Base-by-base conservation (phyloP, 768 basidiomycete species). In the Collybia mongolica region DNA sequence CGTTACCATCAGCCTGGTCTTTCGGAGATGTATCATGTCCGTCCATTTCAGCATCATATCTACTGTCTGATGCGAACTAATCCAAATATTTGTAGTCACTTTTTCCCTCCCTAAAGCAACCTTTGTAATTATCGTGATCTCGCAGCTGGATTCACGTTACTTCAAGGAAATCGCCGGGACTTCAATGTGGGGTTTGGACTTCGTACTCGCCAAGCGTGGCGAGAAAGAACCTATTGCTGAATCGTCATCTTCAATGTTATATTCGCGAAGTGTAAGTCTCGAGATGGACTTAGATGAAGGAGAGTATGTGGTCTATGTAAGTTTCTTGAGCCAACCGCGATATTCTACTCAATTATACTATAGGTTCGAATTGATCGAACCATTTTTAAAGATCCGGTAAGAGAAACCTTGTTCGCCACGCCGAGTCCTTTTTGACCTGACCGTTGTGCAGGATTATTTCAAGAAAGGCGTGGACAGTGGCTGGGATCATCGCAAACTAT, bases 21-120 rank as follows among this genome's bases (percentile, higher is more conserved):
- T 79, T 70, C 44, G 80, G 80, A 14, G 80, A 83, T 51, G 69
- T 83, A 7, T 74, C 77, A 8, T 82, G 80, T 81, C 52, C 37
- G 79, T 66, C 26, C 47, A 18, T 18, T 14, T 17, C 4, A n/a
- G 8, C 15, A 14, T 28, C 12, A 4, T 24, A 28, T n/a, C 35
- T 23, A 17, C 47, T 23, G 11, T 14, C 14, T 32, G 32, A 32
- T 32, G 32, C 9, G 32, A 32, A 15, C 26, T 44, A 9, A 45
- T 43, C 2, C n/a, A 23, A 19, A 35, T 9, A 20, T 36, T 29
- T 44, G 2, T 32, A 82, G 80, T 77, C 59, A 75, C 72, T 0
- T 74, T 82, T 56, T 64, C 71, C 2, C 56, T 81, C 15, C 63
- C 73, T 2, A 61, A 67, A 5, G 57, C 65, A 0, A 68, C 79